Evolutionary conservation across 495 filamentous ascomycete species (phyloP).

Genomic region (Xylaria intraflava): DNA sequence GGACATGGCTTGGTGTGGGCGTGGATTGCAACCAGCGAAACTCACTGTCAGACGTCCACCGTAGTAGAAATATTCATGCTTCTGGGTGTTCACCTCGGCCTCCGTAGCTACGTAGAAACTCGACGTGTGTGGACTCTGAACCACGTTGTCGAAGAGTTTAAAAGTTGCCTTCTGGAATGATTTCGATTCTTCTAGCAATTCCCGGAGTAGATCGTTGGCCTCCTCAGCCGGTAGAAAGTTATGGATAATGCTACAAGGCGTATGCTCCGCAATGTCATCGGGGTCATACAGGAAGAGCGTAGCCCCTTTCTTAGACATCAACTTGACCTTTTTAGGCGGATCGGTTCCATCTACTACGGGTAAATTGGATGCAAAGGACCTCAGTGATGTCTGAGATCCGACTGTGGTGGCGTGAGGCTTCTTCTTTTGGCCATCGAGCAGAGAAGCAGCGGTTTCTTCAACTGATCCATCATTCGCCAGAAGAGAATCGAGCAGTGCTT

Average conservation of each 20-base stretch:
- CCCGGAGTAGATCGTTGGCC: slow-evolving; percentile 65
- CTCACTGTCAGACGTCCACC: slow-evolving; percentile 57
- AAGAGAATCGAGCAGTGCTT: slow-evolving; percentile 68
- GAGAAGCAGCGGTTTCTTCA: slow-evolving; percentile 47
- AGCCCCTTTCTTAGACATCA: slow-evolving; percentile 64
- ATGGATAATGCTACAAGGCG: slow-evolving; percentile 85
- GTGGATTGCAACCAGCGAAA: background rate
- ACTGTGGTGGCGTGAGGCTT: slow-evolving; percentile 30
- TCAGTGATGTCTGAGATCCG: slow-evolving; percentile 54
- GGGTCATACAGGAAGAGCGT: slow-evolving; percentile 79
- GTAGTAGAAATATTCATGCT: slow-evolving; percentile 77
- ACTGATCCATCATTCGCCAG: slow-evolving; percentile 74
- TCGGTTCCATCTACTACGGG: slow-evolving; percentile 22
- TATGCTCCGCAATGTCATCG: slow-evolving; percentile 67
- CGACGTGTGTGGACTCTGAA: slow-evolving; percentile 72
- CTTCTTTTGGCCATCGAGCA: slow-evolving; percentile 31
- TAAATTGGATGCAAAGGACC: slow-evolving; percentile 40
- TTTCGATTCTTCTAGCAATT: slow-evolving; percentile 69
- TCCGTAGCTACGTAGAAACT: slow-evolving; percentile 71
- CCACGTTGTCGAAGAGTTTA: slow-evolving; percentile 78
- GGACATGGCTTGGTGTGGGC: background rate
- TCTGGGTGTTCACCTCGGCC: slow-evolving; percentile 57
- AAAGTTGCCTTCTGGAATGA: slow-evolving; percentile 69
- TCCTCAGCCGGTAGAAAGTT: slow-evolving; percentile 71
- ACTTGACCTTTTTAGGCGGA: slow-evolving; percentile 38